phyloP scores from a whole-genome alignment of 148 eudicot species.

The Polygonum aviculare region DNA sequence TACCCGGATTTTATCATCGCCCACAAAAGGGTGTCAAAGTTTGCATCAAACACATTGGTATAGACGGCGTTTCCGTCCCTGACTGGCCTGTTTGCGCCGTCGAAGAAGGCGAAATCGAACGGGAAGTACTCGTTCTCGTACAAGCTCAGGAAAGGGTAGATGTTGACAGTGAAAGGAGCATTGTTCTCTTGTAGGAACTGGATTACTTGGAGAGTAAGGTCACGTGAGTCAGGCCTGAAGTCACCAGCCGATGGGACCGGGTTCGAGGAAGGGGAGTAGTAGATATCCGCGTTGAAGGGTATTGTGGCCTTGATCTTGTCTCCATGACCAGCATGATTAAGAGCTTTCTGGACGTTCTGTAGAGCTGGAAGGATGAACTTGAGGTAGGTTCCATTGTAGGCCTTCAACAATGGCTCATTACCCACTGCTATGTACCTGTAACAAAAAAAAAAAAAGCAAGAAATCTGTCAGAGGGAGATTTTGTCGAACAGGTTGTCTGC shows the following conservation, averaged over 20 bases:
- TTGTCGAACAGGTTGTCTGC: background rate
- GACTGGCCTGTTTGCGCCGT: slow-evolving; percentile 44
- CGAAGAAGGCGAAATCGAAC: slow-evolving; percentile 74
- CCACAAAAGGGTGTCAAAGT: slow-evolving; percentile 75
- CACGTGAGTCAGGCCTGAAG: slow-evolving; percentile 72
- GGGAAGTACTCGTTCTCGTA: slow-evolving; percentile 74
- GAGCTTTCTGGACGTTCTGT: slow-evolving; percentile 65
- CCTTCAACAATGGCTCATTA: slow-evolving; percentile 70
- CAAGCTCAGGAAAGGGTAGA: slow-evolving; percentile 86
- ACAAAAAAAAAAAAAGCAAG: slow-evolving; percentile 10
- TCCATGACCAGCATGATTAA: slow-evolving; percentile 56
- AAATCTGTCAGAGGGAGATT: background rate
- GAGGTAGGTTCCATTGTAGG: slow-evolving; percentile 65
- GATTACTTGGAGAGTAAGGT: slow-evolving; percentile 47
- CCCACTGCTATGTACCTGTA: slow-evolving; percentile 97
- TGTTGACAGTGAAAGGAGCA: slow-evolving; percentile 89
- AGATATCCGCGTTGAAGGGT: slow-evolving; percentile 89
- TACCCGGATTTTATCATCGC: slow-evolving; percentile 66
- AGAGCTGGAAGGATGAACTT: slow-evolving; percentile 68
- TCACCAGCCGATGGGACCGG: slow-evolving; percentile 95
- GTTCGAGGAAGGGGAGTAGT: slow-evolving; percentile 74
- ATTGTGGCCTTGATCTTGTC: slow-evolving; percentile 64
- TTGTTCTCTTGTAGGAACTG: slow-evolving; percentile 50
- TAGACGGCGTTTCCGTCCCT: slow-evolving; percentile 47
- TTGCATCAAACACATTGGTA: slow-evolving; percentile 92